phyloP scores from a whole-genome alignment of 2,329 filamentous ascomycete genomes.

The Didymella arachidicola region DNA sequence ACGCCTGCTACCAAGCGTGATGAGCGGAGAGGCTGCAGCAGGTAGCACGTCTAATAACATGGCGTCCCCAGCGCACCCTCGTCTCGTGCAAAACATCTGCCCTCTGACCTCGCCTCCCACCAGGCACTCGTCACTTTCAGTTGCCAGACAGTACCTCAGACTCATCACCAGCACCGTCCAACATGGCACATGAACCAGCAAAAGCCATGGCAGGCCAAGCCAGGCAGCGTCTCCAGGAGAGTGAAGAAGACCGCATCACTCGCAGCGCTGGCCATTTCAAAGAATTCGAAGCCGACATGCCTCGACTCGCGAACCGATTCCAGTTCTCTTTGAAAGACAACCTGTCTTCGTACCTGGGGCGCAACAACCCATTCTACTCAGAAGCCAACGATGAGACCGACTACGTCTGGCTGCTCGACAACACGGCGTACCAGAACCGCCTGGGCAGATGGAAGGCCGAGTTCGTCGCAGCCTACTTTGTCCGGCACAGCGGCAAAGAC shows the following conservation, averaged over 20 bases:
- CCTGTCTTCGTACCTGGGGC: conserved; percentile 50
- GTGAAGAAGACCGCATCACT: conserved; percentile 44
- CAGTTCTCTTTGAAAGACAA: conserved; percentile 50
- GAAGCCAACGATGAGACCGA: conserved; percentile 68
- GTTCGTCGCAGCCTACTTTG: conserved; percentile 83
- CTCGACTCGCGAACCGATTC: conserved; percentile 43
- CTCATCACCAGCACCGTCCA: conserved; percentile 23
- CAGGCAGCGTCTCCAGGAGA: conserved; percentile 43
- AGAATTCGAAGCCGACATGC: conserved; percentile 50
- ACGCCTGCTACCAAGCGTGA: conserved; percentile 19
- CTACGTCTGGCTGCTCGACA: conserved; percentile 88
- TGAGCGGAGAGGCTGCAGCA: conserved; percentile 27
- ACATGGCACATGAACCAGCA: conserved; percentile 25
- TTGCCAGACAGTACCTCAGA: conserved; percentile 21
- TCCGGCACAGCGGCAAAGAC: conserved; percentile 71
- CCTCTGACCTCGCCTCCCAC: conserved; percentile 44
- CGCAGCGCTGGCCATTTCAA: conserved; percentile 41
- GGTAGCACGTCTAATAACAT: conserved; percentile 27
- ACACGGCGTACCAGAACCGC: conserved; percentile 74
- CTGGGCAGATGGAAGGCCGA: conserved; percentile 75
- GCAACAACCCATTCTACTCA: conserved; percentile 48
- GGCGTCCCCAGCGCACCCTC: conserved; percentile 28
- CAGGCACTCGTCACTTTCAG: conserved; percentile 30
- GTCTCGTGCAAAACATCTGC: conserved; percentile 45
- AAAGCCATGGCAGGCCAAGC: conserved; percentile 36